Evolutionary conservation across 2,329 filamentous ascomycete genomes (phyloP).

Genomic region (Penicillium oxalicum): DNA sequence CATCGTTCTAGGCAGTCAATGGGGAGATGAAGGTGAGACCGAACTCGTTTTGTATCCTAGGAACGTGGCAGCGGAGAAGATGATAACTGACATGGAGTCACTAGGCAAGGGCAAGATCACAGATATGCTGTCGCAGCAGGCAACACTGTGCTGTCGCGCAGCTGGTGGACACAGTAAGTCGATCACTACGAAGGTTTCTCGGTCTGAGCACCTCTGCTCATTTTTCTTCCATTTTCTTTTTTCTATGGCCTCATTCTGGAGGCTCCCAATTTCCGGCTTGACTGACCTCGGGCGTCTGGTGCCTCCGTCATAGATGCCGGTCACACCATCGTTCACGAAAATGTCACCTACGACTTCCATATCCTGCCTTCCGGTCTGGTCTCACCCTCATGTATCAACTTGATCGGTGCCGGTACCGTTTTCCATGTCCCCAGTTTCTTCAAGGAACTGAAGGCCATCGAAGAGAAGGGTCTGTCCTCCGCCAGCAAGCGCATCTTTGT

Average conservation of each 20-base stretch:
- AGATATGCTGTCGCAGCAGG: constrained; percentile 42
- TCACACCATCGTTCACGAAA: constrained; percentile 44
- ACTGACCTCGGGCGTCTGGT: constrained; percentile 9
- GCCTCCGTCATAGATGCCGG: constrained; percentile 33
- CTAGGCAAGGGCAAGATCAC: constrained; percentile 45
- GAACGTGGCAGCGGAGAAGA: constrained; percentile 3
- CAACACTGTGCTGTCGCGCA: constrained; percentile 41
- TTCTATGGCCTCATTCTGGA: too few species aligned
- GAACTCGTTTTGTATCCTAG: background rate
- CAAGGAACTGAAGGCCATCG: constrained; percentile 41
- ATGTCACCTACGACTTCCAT: constrained; percentile 45
- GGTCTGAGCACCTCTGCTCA: too few species aligned
- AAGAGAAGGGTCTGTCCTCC: constrained; percentile 39
- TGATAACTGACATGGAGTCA: constrained; percentile 8
- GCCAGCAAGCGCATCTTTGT: constrained; percentile 42
- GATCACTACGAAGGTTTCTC: background rate
- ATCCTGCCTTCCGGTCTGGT: constrained; percentile 44
- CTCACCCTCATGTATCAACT: constrained; percentile 41
- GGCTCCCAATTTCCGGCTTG: background rate
- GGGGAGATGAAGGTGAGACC: constrained; percentile 43
- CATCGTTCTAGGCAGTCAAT: constrained; percentile 44
- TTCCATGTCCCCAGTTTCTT: constrained; percentile 46
- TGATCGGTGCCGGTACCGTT: constrained; percentile 44
- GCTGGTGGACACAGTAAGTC: constrained; percentile 44
- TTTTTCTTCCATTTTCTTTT: too few species aligned